phyloP scores from a whole-genome alignment of 352 stramenopile genomes.

The Globisporangium perplexum region DNA sequence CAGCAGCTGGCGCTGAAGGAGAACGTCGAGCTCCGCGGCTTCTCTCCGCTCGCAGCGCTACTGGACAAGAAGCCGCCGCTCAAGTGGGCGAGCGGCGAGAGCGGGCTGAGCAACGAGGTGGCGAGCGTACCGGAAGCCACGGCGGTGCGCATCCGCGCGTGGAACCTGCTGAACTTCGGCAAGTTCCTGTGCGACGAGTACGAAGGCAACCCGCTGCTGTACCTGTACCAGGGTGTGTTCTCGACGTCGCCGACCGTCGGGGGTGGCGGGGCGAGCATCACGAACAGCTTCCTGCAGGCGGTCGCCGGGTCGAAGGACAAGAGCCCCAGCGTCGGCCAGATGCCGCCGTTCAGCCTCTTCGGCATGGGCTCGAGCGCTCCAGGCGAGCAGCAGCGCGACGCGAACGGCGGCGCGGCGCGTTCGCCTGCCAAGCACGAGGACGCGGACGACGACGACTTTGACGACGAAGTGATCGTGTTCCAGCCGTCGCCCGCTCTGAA shows the following conservation, averaged over 20 bases:
- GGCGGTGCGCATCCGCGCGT: conserved; percentile 43
- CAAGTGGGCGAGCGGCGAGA: conserved; percentile 22
- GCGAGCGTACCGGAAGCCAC: conserved; percentile 32
- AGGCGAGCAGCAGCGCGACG: background rate
- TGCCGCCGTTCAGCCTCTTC: conserved; percentile 24
- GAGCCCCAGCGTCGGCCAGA: conserved; percentile 1
- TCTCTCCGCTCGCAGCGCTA: conserved; percentile 39
- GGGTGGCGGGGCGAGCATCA: background rate
- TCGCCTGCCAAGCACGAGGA: conserved; percentile 12
- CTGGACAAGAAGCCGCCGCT: conserved; percentile 12
- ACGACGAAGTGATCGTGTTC: conserved; percentile 85
- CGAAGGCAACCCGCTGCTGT: conserved; percentile 57
- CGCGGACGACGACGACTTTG: conserved; percentile 64
- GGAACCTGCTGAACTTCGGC: conserved; percentile 57
- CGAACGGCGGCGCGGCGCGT: background rate
- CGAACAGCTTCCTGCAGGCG: conserved; percentile 15
- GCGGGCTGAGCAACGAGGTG: conserved; percentile 1
- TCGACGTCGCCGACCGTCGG: conserved; percentile 21
- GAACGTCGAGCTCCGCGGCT: conserved; percentile 65
- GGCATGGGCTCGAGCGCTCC: background rate
- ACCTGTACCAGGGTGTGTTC: conserved; percentile 31
- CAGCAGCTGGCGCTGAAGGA: conserved; percentile 62
- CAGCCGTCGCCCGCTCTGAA: conserved; percentile 45
- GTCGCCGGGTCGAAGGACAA: conserved; percentile 1
- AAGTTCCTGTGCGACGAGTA: conserved; percentile 57